Evolutionary conservation across 345 rosid genomes (phyloP).

Genomic region (Syzygium grande): DNA sequence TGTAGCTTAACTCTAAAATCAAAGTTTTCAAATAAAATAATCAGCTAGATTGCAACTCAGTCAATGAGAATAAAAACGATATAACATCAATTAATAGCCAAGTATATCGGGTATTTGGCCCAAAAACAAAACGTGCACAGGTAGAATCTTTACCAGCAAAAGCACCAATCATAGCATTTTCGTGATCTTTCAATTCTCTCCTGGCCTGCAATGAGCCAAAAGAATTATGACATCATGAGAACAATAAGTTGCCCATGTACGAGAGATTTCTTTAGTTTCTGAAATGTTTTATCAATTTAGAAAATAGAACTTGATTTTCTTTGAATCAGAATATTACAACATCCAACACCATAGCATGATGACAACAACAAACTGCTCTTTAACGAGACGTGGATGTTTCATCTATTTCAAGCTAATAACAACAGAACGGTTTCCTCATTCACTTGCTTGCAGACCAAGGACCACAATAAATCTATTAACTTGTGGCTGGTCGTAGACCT

Average conservation of each 20-base stretch:
- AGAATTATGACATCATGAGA: background rate
- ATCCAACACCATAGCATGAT: background rate
- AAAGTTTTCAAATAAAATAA: background rate
- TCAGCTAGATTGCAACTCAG: background rate
- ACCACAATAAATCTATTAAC: background rate
- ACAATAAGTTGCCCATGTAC: background rate
- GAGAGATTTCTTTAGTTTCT: background rate
- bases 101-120: background rate
- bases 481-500: background rate
- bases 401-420: background rate
- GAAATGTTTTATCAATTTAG: background rate
- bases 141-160: constrained; percentile 32
- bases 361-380: background rate
- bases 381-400: background rate
- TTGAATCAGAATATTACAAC: background rate
- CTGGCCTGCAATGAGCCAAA: constrained; percentile 32
- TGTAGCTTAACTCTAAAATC: background rate
- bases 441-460: background rate
- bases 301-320: background rate
- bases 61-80: background rate
- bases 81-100: background rate
- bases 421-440: background rate
- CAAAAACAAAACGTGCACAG: background rate
- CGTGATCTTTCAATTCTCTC: constrained; percentile 87
- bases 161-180: constrained; percentile 87